Evolutionary conservation across 257 asterid genomes (phyloP).

Genomic region (Nicotiana tabacum): DNA sequence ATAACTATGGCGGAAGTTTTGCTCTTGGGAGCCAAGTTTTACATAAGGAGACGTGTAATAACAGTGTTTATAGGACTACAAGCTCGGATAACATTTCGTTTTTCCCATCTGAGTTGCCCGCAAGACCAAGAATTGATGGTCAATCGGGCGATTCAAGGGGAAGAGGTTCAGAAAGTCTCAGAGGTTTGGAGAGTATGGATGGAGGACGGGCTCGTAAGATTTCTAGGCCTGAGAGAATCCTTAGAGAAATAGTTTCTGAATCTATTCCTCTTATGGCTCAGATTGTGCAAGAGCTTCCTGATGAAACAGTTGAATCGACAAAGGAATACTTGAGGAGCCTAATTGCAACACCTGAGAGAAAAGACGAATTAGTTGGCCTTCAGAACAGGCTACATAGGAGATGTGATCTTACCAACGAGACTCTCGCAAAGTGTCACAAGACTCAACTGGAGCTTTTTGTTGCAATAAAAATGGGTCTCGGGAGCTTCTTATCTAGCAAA

Average conservation of each 20-base stretch:
- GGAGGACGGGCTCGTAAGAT: conserved; percentile 36
- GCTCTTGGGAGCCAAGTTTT: conserved; percentile 33
- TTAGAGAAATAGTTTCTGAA: conserved; percentile 75
- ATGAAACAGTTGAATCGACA: conserved; percentile 63
- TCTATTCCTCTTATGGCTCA: conserved; percentile 67
- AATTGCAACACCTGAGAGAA: conserved; percentile 46
- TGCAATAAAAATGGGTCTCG: conserved; percentile 65
- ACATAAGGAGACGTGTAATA: conserved; percentile 49
- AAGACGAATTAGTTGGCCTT: conserved; percentile 51
- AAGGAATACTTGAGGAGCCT: conserved; percentile 58
- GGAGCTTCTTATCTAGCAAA: conserved; percentile 47
- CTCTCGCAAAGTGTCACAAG: conserved; percentile 70
- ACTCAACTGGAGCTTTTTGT: conserved; percentile 66
- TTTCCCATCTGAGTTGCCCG: conserved; percentile 91
- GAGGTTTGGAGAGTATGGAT: conserved; percentile 42
- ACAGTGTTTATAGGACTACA: conserved; percentile 40
- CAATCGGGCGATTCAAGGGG: conserved; percentile 49
- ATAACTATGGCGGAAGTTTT: conserved; percentile 44
- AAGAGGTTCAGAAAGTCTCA: not conserved
- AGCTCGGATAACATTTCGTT: conserved; percentile 70
- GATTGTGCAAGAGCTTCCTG: conserved; percentile 70
- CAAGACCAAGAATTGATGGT: conserved; percentile 57
- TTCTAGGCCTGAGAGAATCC: conserved; percentile 67
- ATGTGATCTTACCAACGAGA: conserved; percentile 61
- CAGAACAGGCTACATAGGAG: conserved; percentile 70